Evolutionary conservation across 2,329 filamentous ascomycete genomes (phyloP), one percentile per base, ranked within the genome.

Genomic region (Penicillium hesseltinei): DNA sequence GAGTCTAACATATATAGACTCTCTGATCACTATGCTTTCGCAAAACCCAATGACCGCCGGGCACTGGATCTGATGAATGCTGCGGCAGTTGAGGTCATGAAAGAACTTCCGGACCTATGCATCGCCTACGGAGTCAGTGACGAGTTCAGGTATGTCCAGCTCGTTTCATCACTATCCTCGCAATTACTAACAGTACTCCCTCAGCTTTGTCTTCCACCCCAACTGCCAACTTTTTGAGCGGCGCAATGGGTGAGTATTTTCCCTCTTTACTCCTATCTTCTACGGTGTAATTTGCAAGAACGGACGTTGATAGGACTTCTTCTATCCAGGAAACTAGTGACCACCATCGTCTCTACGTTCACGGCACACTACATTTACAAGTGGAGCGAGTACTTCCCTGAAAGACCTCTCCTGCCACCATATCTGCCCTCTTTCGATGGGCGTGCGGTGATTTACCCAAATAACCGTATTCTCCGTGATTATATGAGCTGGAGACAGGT

Each of bases 401-500:
- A 87, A n/a, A 82, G 77, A 19, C 84, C 86, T 5, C 79, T 97
- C 33, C 84, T 87, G 13, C 78, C 87, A 5, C 90, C 91, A 1
- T 70, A 67, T 5, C 78, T 96, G 13, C 94, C 94, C 0, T 93
- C 89, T 6, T 99, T 99, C 70, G 94, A 99, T 74, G 93, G 92
- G 0, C 82, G 94, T 50, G 92, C 92, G 17, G 92, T 99, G 4
- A 87, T 88, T 71, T 99, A 97, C 75, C 94, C 94, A 0, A 90
- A 84, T 55, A 81, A 89, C 7, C 81, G 84, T 66, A 95, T 96
- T 72, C 76, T 99, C 64, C 83, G 92, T 27, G 94, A 99, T 77
- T 99, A 99, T 74, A 86, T 99, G 82, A 92, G 90, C 71, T 99
- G 94, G 94, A 84, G 94, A 66, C 94, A 99, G 75, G 94, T 90